Evolutionary conservation across 257 asterid species (phyloP), one percentile per base, ranked within the genome.

Genomic region (Avicennia marina): DNA sequence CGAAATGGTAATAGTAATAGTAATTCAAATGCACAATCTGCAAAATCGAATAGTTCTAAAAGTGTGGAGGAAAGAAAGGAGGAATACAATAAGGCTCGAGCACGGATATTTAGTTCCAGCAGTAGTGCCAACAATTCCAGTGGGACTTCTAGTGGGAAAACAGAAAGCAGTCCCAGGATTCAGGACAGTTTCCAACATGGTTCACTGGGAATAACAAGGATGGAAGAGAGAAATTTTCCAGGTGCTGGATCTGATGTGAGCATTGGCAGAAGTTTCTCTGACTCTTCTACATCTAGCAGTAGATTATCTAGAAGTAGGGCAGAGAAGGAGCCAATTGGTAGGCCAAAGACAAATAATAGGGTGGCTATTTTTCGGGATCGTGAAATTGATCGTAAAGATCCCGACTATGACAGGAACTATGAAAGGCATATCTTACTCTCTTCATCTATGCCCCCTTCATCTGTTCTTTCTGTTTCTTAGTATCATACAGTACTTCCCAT

Each of bases 21-120:
- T 64, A 58, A 68, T 69, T 79, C 81, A 11, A 72, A 73, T 74
- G 70, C 78, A 11, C 52, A 69, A 52, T 69, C 89, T 62, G 71
- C 64, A 32, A 86, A 79, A 72, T 53, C 85, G 52, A 86, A 84
- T 67, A 87, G 90, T 73, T 68, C 81, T 43, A 94, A 86, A 75
- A 94, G 90, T 58, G 93, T 94, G 60, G 99, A 94, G 78, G 99
- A 94, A 78, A 83, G 99, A 17, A 89, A 94, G 60, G 99, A 94
- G 80, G 97, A 94, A 73, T 94, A 94, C 62, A 86, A 81, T 59
- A 86, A 80, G 81, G 99, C 99, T 19, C 86, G 99, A 59, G 99
- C 97, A 60, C 84, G 99, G 26, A 94, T 94, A 69, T 94, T 94
- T 67, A 94, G 78, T 72, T 78, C 94, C 33, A 89, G 66, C 65